Evolutionary conservation across 345 rosid genomes (phyloP), one percentile per base, ranked within the genome.

Genomic region (Linum usitatissimum): DNA sequence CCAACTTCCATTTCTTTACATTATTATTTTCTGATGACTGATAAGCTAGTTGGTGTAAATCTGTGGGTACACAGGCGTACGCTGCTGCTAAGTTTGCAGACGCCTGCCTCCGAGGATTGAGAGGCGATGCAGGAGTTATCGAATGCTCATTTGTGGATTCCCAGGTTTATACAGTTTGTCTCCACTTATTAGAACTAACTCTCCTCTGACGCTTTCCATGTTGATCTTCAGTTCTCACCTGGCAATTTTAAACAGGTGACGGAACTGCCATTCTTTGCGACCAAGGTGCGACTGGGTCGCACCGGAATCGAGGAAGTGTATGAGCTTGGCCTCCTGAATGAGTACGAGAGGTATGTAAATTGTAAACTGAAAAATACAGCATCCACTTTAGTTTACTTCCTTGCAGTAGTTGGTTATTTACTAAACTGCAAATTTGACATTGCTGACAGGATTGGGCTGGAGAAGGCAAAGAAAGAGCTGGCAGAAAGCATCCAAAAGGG

Each of bases 271-370:
- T 60, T 31, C 63, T 60, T 60, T 40, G 63, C 63, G 31, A 12
- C 53, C 38, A 73, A 68, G 60, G 72, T 64, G 6, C 58, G 72
- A 21, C 55, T 73, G 31, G 76, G 69, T 19, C 76, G 76, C 2
- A 48, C 39, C n/a, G 76, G 76, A 30, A 69, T 65, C 48, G 76
- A 73, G 63, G 69, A 73, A 64, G 34, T 68, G 45, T 60, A 45
- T 53, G 72, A 73, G 38, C 76, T 73, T 6, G 72, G 72, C 15
- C 76, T 72, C 31, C 63, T 68, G n/a, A 73, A 68, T 6, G 69
- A 73, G 65, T 68, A 68, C 18, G 72, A 68, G 59, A 68, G 76
- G 76, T 73, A 66, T 13, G 59, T n/a, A n/a, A 17, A 20, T 18
- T 54, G 30, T n/a, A 34, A 34, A 34, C 38, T 34, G 38, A 34